Base-by-base conservation (phyloP, 2,329 filamentous ascomycete genomes). In the Nannizzia gypsea region DNA sequence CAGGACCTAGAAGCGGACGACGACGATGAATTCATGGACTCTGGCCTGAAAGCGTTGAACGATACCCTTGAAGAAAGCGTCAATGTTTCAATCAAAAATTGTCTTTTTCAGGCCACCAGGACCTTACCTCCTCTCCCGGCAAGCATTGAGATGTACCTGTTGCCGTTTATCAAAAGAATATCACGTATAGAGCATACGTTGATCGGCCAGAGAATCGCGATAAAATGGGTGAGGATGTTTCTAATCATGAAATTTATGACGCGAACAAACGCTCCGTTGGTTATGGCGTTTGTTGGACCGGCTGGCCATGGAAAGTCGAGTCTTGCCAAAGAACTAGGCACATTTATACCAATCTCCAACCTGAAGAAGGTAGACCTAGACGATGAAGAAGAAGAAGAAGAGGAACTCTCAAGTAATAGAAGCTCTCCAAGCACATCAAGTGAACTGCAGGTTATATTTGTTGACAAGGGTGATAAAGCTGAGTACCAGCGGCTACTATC, bases 401-500 rank as follows among this genome's bases (percentile, higher is more conserved):
- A 56, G 3, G 38, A 56, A 1, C 15, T 26, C 22, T 15, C 38
- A 9, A 3, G 44, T 20, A n/a, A 8, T 31, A 9, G 13, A 8
- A 57, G 24, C 58, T 5, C 9, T 24, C 13, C 57, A 20, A n/a
- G 4, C 20, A 13, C 48, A 28, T 22, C 22, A 0, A 15, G 38
- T 17, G 40, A 42, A 9, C 26, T 59, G 15, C 24, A 59, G 26
- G 44, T 62, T 42, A 24, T 62, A 6, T 62, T 38, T 34, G 40
- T 62, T 50, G 58, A 62, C 40, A 24, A 64, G 46, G 64, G 59
- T 1, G 61, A 61, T 0, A 65, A 61, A 1, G 63, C 79, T 5
- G 69, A 80, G 59, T 77, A 73, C 60, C 73, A 70, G 0, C 76
- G 76, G 56, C 76, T 74, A 0, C 77, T 80, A 6, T 80, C 77